Base-by-base conservation (phyloP, 148 eudicot species). In the Beta vulgaris region DNA sequence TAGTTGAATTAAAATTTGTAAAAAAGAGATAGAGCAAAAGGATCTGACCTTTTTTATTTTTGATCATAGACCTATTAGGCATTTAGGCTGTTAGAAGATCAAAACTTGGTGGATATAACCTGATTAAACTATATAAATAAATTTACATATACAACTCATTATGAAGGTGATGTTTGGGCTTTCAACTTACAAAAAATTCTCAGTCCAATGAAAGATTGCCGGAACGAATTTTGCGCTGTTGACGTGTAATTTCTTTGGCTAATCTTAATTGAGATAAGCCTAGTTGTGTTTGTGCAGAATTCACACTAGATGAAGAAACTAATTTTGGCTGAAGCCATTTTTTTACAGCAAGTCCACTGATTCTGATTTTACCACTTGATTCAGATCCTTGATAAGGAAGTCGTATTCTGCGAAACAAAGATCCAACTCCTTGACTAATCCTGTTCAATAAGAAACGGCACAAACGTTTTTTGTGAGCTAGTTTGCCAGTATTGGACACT, bases 301-400 rank as follows among this genome's bases (percentile, higher is more conserved):
- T 67, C 71, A 78, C 80, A 53, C 67, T 74, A 54, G 80, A 79
- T 62, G 87, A 84, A 68, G 86, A 76, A 72, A 51, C 77, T 71
- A 82, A 84, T 71, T 86, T 92, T 9, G 96, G 99, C 77, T 84
- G 89, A 72, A 95, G 77, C 99, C 99, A 95, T 79, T 71, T 90
- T 77, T 80, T 95, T 59, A 89, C 78, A 40, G 82, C 82, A 65
- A 88, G 83, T 40, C 97, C 98, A 63, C 71, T 85, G 68, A 95
- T 84, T 71, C 88, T 88, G 74, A 95, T 88, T 80, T 95, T 95
- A 57, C 99, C 99, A 61, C 72, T 84, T 39, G 99, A 95, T 77
- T 88, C 99, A 46, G 85, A 85, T 34, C 96, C 99, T 71, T 78
- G 87, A 80, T 92, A 95, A 68, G 88, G 57, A 25, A 95, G 86